phyloP scores from a whole-genome alignment of 2,329 filamentous ascomycete genomes.

The Cordyceps farinosa region DNA sequence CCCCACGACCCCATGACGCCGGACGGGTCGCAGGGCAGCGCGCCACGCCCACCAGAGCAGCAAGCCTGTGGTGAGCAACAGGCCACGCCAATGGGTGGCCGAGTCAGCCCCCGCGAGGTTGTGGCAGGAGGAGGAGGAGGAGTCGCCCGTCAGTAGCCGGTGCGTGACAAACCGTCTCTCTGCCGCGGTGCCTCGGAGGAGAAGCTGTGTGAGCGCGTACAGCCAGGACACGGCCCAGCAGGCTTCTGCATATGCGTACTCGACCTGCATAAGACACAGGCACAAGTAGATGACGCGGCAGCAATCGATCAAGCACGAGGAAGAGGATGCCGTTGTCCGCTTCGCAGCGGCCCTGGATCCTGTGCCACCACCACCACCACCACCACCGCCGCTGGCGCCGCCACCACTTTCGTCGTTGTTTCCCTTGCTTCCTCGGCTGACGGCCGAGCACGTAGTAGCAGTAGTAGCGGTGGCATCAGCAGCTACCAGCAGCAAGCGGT shows the following conservation, averaged over 20 bases:
- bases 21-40: neutral
- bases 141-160: slow-evolving; percentile 14
- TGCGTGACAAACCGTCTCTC: slow-evolving; percentile 17
- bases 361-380: neutral
- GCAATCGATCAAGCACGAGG: slow-evolving; percentile 1
- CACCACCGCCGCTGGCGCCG: neutral
- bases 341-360: neutral
- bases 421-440: neutral
- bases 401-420: too few relatives aligned
- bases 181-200: slow-evolving; percentile 21
- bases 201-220: slow-evolving; percentile 23
- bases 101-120: neutral
- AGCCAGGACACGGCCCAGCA: slow-evolving; percentile 28
- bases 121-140: too few relatives aligned
- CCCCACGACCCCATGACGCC: slow-evolving; percentile 7
- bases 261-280: slow-evolving; percentile 27
- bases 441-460: neutral
- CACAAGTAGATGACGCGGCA: slow-evolving; percentile 23
- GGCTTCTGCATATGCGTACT: slow-evolving; percentile 29
- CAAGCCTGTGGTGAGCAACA: neutral
- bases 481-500: neutral
- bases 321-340: neutral
- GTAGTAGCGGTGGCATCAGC: neutral
- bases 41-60: slow-evolving; percentile 18
- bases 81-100: neutral